A percentile compares a stretch with the other conserved stretches of the same genome.
Conservation (phyloP, 192 early-diverging fungal species). For the Coemansia sp. region DNA sequence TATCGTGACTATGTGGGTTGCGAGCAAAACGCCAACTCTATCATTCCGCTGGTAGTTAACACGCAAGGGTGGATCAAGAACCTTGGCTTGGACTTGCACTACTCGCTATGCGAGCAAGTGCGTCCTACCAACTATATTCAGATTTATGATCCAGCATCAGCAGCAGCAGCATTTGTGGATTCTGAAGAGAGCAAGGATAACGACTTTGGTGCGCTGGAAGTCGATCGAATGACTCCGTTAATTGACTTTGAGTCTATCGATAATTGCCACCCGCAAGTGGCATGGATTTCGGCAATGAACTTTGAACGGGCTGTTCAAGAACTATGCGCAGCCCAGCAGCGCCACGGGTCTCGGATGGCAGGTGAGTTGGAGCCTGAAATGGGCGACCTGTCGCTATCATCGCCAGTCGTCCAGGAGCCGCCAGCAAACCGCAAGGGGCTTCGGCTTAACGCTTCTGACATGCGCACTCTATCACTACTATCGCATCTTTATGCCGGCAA, state of each 20-base stretch:
- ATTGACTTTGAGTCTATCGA: conserved; percentile 49
- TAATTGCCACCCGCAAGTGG: conserved; percentile 21
- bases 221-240: conserved; percentile 28
- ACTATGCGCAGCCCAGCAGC: not conserved
- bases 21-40: not conserved
- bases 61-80: conserved; percentile 93
- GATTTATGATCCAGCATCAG: conserved; percentile 30
- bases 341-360: not conserved
- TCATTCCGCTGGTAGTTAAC: conserved; percentile 87
- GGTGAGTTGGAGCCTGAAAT: not conserved
- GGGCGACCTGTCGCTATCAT: not conserved
- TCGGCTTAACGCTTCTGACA: conserved; percentile 61
- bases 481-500: conserved; percentile 65
- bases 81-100: conserved; percentile 79
- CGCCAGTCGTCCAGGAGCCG: not conserved
- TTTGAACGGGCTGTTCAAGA: conserved; percentile 18
- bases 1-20: conserved; percentile 54
- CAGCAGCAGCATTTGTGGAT: not conserved
- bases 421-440: conserved; percentile 24
- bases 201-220: not conserved
- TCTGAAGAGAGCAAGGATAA: not conserved
- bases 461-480: conserved; percentile 62
- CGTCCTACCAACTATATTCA: conserved; percentile 72
- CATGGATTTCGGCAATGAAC: conserved; percentile 37
- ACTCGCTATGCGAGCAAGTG: conserved; percentile 60